phyloP scores from a whole-genome alignment of 345 rosid species.

The Cardiospermum halicacabum region DNA sequence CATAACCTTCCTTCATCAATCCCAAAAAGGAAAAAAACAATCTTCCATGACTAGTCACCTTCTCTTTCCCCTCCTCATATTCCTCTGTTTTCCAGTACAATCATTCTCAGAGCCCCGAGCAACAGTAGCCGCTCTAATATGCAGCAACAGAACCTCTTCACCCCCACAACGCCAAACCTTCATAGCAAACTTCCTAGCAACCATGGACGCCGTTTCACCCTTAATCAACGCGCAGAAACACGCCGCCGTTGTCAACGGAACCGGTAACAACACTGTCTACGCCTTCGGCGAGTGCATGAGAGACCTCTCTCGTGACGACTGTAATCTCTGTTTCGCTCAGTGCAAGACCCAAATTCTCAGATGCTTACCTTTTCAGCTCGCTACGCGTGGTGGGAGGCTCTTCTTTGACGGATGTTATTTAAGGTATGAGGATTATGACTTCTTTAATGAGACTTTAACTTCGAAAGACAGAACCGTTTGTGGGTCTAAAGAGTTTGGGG shows the following conservation, averaged over 20 bases:
- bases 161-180: slow-evolving; percentile 34
- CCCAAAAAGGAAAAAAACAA: not conserved
- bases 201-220: slow-evolving; percentile 43
- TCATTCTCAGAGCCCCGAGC: slow-evolving; percentile 73
- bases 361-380: slow-evolving; percentile 67
- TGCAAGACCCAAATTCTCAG: slow-evolving; percentile 61
- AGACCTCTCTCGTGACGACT: slow-evolving; percentile 63
- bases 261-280: slow-evolving; percentile 50
- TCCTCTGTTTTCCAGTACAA: slow-evolving; percentile 21
- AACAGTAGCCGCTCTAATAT: slow-evolving; percentile 40
- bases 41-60: not conserved
- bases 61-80: slow-evolving; percentile 16
- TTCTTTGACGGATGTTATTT: slow-evolving; percentile 72
- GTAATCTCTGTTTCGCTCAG: slow-evolving; percentile 76
- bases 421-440: slow-evolving; percentile 71
- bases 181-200: slow-evolving; percentile 43
- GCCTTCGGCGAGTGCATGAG: slow-evolving; percentile 77
- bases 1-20: not conserved
- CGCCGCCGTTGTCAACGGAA: slow-evolving; percentile 40
- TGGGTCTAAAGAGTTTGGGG: slow-evolving; percentile 34
- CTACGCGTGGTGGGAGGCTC: slow-evolving; percentile 65
- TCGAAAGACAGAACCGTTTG: slow-evolving; percentile 39
- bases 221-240: slow-evolving; percentile 31
- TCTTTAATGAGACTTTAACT: slow-evolving; percentile 54
- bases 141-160: slow-evolving; percentile 58